These are phyloP conservation scores for Nakazawaea anatomiae DNA, from an alignment of 805 yeast species.

Conservation along the genomic window DNA sequence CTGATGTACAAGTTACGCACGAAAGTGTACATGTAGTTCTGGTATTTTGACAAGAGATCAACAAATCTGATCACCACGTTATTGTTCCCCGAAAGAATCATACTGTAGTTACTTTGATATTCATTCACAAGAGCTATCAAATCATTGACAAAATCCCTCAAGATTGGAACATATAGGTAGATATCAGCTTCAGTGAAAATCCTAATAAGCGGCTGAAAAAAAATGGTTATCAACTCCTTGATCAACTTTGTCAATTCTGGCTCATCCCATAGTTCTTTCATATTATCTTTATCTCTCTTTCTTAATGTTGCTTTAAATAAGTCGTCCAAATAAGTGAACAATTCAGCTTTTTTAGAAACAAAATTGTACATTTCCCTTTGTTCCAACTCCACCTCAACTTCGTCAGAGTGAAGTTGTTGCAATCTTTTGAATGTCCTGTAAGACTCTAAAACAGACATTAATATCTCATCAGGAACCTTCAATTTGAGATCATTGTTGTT, in stretches of 20 bases:
- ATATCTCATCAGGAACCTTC: slow-evolving; percentile 10
- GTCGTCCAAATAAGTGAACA: slow-evolving; percentile 52
- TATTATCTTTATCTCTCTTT: slow-evolving; percentile 66
- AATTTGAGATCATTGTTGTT: slow-evolving; percentile 17
- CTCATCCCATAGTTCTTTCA: slow-evolving; percentile 80
- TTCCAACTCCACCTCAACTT: slow-evolving; percentile 30
- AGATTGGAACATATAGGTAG: slow-evolving; percentile 56
- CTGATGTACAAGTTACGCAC: slow-evolving; percentile 77
- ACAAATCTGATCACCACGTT: slow-evolving; percentile 66
- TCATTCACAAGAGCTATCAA: slow-evolving; percentile 48
- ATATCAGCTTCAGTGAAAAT: slow-evolving; percentile 64
- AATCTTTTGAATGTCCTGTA: slow-evolving; percentile 12
- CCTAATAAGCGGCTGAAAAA: slow-evolving; percentile 68
- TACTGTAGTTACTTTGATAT: slow-evolving; percentile 9
- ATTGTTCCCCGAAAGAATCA: slow-evolving; percentile 27
- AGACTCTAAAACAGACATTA: slow-evolving; percentile 16
- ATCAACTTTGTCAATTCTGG: slow-evolving; percentile 73
- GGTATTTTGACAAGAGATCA: slow-evolving; percentile 63
- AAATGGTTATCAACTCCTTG: slow-evolving; percentile 64
- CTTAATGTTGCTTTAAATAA: slow-evolving; percentile 60
- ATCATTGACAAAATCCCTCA: slow-evolving; percentile 64
- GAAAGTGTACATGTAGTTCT: slow-evolving; percentile 65
- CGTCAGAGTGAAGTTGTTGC: background rate
- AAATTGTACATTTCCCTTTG: slow-evolving; percentile 23
- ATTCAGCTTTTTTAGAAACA: slow-evolving; percentile 27